Evolutionary conservation across 352 stramenopile species (phyloP), one percentile per base, ranked within the genome.

Genomic region (Aphanomyces euteiches): DNA sequence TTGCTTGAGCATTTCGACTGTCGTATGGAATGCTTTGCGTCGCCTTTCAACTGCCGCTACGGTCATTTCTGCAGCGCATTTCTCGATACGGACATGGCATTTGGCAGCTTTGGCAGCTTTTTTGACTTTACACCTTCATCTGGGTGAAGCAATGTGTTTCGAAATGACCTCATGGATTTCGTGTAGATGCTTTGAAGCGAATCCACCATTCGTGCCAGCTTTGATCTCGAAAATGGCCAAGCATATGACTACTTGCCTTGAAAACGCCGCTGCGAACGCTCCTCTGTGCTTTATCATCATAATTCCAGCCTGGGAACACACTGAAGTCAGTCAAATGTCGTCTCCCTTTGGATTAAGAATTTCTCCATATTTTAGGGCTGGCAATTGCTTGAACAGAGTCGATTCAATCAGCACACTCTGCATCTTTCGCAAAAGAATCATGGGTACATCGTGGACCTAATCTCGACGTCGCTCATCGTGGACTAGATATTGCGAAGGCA

Each of bases 21-120:
- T 73, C 77, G 84, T 57, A 95, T 98, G 80, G 92, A 98, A 78
- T 97, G 90, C 75, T 98, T 98, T 66, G 90, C 92, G 17, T 96
- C 90, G 60, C 93, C 93, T n/a, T 80, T 98, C 50, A 98, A 98
- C 82, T 96, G 80, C 47, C 88, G 88, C 39, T 97, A 96, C 79
- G 81, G 75, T 12, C 88, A 82, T 57, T 97, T 96, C 73, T 97
- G 92, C 78, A 96, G 84, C 45, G 90, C 90, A 4, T 97, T 97
- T 71, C 67, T 85, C 12, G 92, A 97, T 74, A 92, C 87, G 10
- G 92, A 98, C 73, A 65, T 74, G 34, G 71, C 76, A 36, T 98
- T 98, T 77, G 92, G 93, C 53, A 96, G 88, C 67, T 75, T 91
- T 40, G 94, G 93, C 47, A 97, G 82, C 73, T 98, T 98, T 73